phyloP scores from a whole-genome alignment of 2,329 filamentous ascomycete genomes.

The Trichoderma sp. region DNA sequence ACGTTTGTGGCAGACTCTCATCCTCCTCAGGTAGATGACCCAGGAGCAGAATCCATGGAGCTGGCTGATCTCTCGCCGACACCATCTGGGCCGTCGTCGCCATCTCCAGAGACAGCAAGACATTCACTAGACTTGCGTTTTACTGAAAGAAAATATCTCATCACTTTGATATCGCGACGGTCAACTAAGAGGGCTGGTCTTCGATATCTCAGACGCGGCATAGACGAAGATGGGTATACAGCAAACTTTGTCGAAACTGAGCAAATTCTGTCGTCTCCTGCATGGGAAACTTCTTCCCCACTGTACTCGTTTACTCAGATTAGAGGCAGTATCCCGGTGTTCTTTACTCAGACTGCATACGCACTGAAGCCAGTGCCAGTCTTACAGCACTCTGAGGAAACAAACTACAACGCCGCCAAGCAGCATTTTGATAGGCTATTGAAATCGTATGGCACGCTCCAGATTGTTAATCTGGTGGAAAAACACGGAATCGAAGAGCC shows the following conservation, averaged over 20 bases:
- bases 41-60: slow-evolving; percentile 52
- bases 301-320: slow-evolving; percentile 85
- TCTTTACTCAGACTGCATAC: slow-evolving; percentile 94
- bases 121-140: slow-evolving; percentile 48
- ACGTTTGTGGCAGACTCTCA: slow-evolving; percentile 73
- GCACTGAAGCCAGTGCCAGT: slow-evolving; percentile 86
- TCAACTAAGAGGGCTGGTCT: slow-evolving; percentile 85
- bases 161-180: slow-evolving; percentile 91
- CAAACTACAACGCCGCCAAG: slow-evolving; percentile 77
- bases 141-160: slow-evolving; percentile 65
- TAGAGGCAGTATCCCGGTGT: slow-evolving; percentile 88
- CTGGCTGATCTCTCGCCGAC: slow-evolving; percentile 46
- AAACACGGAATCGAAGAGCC: slow-evolving; percentile 81
- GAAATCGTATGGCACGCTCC: slow-evolving; percentile 73
- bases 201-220: slow-evolving; percentile 84
- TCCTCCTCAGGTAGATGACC: slow-evolving; percentile 58
- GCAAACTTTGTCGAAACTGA: slow-evolving; percentile 96
- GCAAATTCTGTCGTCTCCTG: slow-evolving; percentile 78
- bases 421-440: slow-evolving; percentile 75
- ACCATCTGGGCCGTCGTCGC: slow-evolving; percentile 35
- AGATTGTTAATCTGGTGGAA: slow-evolving; percentile 84
- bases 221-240: slow-evolving; percentile 85
- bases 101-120: slow-evolving; percentile 35
- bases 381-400: slow-evolving; percentile 77
- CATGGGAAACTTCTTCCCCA: slow-evolving; percentile 65